Base-by-base conservation (phyloP, 129 eudicot species). In the Lactuca saligna region DNA sequence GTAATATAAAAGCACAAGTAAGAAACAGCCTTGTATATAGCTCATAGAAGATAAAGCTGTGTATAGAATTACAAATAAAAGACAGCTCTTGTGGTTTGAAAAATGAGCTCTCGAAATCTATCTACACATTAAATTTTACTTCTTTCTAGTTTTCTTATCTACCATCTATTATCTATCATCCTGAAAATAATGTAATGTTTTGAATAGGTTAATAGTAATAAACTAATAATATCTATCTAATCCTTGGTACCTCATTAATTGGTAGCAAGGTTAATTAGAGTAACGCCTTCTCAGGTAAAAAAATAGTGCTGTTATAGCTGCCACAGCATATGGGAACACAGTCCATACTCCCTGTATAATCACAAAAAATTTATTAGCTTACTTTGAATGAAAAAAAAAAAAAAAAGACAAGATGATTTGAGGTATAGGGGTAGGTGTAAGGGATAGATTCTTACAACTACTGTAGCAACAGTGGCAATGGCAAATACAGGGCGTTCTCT, bases 401-500 rank as follows among this genome's bases (percentile, higher is more conserved):
- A 20, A 20, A 34, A 34, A 34, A 34, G 38, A 34, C 38, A 20
- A 20, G 20, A 20, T 20, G 20, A 20, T 20, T 20, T 20, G 29
- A 25, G 29, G 29, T 25, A 25, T 25, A 25, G 29, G 29, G 5
- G 2, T 39, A 39, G 2, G 44, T 2, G 67, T 11, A 35, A 17
- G 38, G 39, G 54, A 60, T 63, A 7, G 0, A 29, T 71, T 37
- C 75, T 50, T 79, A 93, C 98, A 87, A 93, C 98, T 72, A 81
- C 88, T 38, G 95, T 82, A 12, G 98, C 98, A 78, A 93, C 95
- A 16, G 92, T 86, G 20, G 98, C 98, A 15, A 93, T 69, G 50
- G 97, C 95, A 70, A 93, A 82, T 5, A 89, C 90, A 53, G 98
- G 95, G 17, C 92, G 92, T 70, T 93, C 98, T 78, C 95, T 79